phyloP scores from a whole-genome alignment of 2,329 filamentous ascomycete species.

The Colletotrichum sp. region DNA sequence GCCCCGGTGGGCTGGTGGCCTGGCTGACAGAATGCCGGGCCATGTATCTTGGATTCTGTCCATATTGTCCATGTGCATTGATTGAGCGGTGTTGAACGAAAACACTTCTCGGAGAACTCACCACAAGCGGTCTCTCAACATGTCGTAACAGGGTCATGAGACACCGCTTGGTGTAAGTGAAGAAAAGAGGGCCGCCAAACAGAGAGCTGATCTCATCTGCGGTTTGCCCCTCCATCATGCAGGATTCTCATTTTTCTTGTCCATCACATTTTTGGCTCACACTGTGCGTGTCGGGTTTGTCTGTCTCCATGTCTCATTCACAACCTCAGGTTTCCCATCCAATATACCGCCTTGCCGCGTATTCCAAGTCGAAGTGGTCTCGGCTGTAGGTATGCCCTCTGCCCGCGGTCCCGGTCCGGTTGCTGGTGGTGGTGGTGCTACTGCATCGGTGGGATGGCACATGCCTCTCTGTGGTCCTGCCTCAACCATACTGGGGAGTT shows the following conservation, averaged over 20 bases:
- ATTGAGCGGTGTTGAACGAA: background rate
- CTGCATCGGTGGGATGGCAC: constrained; percentile 8
- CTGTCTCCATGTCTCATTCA: background rate
- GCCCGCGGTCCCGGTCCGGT: background rate
- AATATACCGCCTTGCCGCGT: background rate
- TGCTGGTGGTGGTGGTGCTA: background rate
- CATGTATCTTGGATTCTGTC: background rate
- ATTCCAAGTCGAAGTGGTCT: background rate
- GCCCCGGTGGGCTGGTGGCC: background rate
- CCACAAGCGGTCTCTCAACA: background rate
- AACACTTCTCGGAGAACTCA: background rate
- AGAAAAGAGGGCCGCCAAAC: background rate
- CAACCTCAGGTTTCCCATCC: background rate
- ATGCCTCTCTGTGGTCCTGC: background rate
- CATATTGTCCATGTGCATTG: background rate
- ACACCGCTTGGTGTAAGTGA: background rate
- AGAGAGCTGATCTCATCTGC: background rate
- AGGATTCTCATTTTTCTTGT: background rate
- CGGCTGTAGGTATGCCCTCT: background rate
- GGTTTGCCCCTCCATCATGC: background rate
- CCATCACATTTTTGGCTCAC: background rate
- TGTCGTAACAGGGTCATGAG: background rate
- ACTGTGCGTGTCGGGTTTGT: background rate
- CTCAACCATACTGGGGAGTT: background rate
- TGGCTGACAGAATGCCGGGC: background rate